phyloP scores from a whole-genome alignment of 345 rosid genomes.

The Eucalyptus marginata region DNA sequence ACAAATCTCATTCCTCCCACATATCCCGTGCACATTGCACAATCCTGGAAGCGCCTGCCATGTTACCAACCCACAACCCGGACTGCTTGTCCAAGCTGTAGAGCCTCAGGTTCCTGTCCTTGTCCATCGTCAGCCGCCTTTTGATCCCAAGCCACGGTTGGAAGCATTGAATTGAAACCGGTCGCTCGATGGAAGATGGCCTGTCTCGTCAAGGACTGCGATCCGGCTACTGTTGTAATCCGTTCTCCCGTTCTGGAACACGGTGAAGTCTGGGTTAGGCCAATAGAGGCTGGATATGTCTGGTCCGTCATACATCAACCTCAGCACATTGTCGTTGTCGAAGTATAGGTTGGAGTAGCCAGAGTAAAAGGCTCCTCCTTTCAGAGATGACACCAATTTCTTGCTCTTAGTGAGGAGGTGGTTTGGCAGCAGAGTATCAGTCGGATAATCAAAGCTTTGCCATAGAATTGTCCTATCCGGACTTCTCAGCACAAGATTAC shows the following conservation, averaged over 20 bases:
- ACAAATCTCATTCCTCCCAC: conserved; percentile 34
- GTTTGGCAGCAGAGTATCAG: conserved; percentile 29
- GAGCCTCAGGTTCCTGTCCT: conserved; percentile 29
- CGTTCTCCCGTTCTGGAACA: conserved; percentile 10
- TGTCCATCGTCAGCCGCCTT: conserved; percentile 20
- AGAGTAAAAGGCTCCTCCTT: conserved; percentile 1
- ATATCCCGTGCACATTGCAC: conserved; percentile 23
- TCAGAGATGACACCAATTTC: conserved; percentile 11
- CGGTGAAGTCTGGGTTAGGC: conserved; percentile 6
- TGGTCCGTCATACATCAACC: conserved; percentile 22
- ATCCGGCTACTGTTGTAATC: conserved; percentile 18
- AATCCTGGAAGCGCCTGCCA: conserved; percentile 19
- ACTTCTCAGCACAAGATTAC: conserved; percentile 23
- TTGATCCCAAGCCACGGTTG: conserved; percentile 13
- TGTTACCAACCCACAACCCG: conserved; percentile 12
- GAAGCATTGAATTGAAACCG: conserved; percentile 6
- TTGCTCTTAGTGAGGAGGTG: conserved; percentile 13
- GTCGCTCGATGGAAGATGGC: conserved; percentile 23
- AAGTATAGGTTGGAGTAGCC: background rate
- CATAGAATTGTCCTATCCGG: conserved; percentile 3
- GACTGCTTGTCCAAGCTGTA: conserved; percentile 9
- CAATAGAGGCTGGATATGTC: conserved; percentile 30
- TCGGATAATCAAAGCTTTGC: conserved; percentile 36
- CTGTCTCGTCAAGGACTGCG: conserved; percentile 18
- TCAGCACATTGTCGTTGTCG: conserved; percentile 23